Evolutionary conservation across 169 alveolate species (phyloP), one percentile per base, ranked within the genome.

Genomic region (Eimeria zaria): DNA sequence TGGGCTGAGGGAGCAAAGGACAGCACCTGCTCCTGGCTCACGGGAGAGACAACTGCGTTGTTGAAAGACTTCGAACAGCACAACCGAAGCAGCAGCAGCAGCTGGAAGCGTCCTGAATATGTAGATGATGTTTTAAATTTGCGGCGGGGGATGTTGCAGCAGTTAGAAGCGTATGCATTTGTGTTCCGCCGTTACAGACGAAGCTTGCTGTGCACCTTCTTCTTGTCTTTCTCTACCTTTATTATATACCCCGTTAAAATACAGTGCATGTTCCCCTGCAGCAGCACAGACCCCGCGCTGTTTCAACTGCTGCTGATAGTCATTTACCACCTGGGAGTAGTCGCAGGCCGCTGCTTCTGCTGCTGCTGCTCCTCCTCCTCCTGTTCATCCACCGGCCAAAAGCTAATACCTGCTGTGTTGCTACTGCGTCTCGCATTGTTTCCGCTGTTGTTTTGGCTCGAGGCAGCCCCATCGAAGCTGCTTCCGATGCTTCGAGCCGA

Each of bases 241-340:
- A n/a, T 91, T 48, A 44, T 91, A 12, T 91, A 91, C 39, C 96
- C 96, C 51, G 53, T 91, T 14, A 73, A 73, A 30, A 46, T 81
- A 64, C 90, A 91, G 36, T 74, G 76, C 62, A 36, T 91, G 90
- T 16, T 30, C 67, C 96, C 96, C 33, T 91, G 76, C 67, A 41
- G 91, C 80, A 88, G 30, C 33, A 30, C 55, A 36, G 90, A 91
- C 81, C 87, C 87, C 33, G 96, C 87, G 27, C 51, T 91, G 39
- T 91, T 55, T 55, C 96, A 91, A 69, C 41, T 91, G 90, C 71
- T 91, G 44, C 96, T 91, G 44, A 85, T 91, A 6, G 96, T 89
- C 27, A 58, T 55, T 27, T 91, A 73, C 81, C 96, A 91, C 27
- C 81, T 81, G 48, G 96, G 96, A 27, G 64, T 73, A 8, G 90